Evolutionary conservation across 2,329 filamentous ascomycete genomes (phyloP), one percentile per base, ranked within the genome.

Genomic region (Arachnopeziza araneosa): DNA sequence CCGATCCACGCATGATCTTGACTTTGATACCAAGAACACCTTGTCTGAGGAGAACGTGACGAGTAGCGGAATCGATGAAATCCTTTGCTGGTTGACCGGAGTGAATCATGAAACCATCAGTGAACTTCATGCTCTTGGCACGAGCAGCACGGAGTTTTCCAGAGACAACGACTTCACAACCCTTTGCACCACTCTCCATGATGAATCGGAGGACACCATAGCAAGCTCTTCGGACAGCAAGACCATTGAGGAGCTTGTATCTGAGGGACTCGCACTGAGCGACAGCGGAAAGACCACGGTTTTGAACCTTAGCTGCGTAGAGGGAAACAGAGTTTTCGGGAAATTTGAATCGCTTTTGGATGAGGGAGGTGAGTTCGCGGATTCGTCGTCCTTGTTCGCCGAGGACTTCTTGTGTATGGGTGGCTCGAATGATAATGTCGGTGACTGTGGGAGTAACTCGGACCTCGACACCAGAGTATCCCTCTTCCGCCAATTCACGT

Each of bases 301-400:
- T 98, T 87, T 98, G 95, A 77, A 99, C 95, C 89, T 99, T 99
- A 81, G 95, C 96, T 82, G 95, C 95, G 81, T 99, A 99, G 77
- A 99, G 92, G 70, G 95, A 98, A 79, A 99, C 95, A 73, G 90
- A 96, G 90, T 98, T 98, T 85, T 98, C 93, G 82, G 95, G 93
- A 89, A 99, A 99, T 87, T 97, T 97, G 91, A 99, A 99, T 78
- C 95, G 93, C 90, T 99, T 98, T 86, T 99, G 96, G 86, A 99
- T 99, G 78, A 99, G 89, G 76, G 92, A 97, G 78, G 95, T 99
- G 81, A 99, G 92, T 87, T 99, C 95, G 80, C 95, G 93, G 81
- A 99, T 99, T 84, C 95, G 91, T 84, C 95, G 93, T 76, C 95
- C 95, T 87, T 99, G 95, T 89, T 99, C 95, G 77, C 95, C 95